Evolutionary conservation across 2,329 filamentous ascomycete genomes (phyloP).

Genomic region (Fusarium compactum): DNA sequence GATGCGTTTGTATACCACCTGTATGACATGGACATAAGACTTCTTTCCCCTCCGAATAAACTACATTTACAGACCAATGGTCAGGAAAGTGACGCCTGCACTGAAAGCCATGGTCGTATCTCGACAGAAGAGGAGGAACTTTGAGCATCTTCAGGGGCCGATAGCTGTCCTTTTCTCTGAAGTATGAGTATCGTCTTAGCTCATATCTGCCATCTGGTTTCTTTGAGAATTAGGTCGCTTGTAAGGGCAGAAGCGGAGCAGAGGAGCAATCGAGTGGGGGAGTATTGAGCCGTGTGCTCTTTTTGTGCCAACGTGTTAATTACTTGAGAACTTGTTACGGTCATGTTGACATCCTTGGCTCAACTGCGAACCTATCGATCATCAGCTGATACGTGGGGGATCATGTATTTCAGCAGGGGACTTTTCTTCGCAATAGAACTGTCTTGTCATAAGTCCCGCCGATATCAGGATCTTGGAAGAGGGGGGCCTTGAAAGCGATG

Average conservation of each 20-base stretch:
- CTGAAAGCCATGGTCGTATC: constrained; percentile 5
- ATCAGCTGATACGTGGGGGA: constrained; percentile 12
- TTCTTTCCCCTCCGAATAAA: constrained; percentile 15
- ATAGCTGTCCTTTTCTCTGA: constrained; percentile 3
- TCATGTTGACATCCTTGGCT: background rate
- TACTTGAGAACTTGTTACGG: background rate
- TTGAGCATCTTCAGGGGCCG: constrained; percentile 9
- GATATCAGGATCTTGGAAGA: background rate
- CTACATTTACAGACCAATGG: constrained; percentile 17
- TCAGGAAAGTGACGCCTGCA: constrained; percentile 8
- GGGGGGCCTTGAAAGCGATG: background rate
- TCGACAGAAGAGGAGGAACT: background rate
- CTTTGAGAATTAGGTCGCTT: background rate
- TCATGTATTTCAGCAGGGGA: background rate
- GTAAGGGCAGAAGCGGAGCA: constrained; percentile 11
- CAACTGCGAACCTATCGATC: background rate
- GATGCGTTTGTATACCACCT: constrained; percentile 30
- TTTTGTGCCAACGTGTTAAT: constrained; percentile 3
- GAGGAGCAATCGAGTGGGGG: constrained; percentile 30
- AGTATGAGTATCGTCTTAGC: constrained; percentile 6
- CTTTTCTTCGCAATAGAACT: background rate
- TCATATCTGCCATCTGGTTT: constrained; percentile 11
- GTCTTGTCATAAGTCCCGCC: background rate
- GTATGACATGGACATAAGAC: constrained; percentile 4
- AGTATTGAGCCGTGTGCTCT: background rate